Percentiles rank a stretch among this genome's conserved stretches.
These are phyloP conservation scores for Acorus gramineus DNA, from an alignment of 106 monocot genomes.

Conservation along the genomic window DNA sequence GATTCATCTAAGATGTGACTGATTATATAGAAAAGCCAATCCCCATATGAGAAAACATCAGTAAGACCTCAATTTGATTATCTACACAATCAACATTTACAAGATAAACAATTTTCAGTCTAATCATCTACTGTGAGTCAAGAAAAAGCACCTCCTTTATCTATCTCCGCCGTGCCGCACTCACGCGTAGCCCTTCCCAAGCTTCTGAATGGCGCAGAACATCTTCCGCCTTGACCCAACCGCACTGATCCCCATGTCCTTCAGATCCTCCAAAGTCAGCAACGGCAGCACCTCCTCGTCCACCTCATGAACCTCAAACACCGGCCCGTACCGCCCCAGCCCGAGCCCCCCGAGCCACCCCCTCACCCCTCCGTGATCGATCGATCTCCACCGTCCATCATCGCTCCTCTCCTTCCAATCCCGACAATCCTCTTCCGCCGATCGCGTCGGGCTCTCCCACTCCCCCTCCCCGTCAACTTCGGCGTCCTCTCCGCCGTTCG, in stretches of 20 bases:
- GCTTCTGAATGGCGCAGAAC: conserved; percentile 23
- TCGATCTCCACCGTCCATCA: conserved; percentile 9
- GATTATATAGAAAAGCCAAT: too few species aligned
- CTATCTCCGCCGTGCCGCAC: too few species aligned
- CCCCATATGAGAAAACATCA: too few species aligned
- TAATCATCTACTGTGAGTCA: too few species aligned
- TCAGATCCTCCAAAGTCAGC: conserved; percentile 22
- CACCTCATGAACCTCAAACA: conserved; percentile 24
- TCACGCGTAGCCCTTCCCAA: neutral
- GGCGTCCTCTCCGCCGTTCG: conserved; percentile 21
- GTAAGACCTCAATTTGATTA: too few species aligned
- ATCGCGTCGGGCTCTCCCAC: conserved; percentile 18
- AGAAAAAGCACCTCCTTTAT: too few species aligned
- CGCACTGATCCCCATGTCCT: conserved; percentile 28
- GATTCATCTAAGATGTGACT: too few species aligned
- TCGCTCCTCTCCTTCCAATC: conserved; percentile 21
- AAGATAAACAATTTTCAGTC: too few species aligned
- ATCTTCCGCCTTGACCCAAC: conserved; percentile 25
- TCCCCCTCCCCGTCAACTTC: conserved; percentile 16
- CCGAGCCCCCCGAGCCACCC: conserved; percentile 17
- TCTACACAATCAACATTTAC: too few species aligned
- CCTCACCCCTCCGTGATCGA: conserved; percentile 17
- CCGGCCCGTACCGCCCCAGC: conserved; percentile 14
- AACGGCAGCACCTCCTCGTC: conserved; percentile 25
- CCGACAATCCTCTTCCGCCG: conserved; percentile 17